Base-by-base conservation (phyloP, 352 stramenopile genomes). In the Globisporangium nagaii region DNA sequence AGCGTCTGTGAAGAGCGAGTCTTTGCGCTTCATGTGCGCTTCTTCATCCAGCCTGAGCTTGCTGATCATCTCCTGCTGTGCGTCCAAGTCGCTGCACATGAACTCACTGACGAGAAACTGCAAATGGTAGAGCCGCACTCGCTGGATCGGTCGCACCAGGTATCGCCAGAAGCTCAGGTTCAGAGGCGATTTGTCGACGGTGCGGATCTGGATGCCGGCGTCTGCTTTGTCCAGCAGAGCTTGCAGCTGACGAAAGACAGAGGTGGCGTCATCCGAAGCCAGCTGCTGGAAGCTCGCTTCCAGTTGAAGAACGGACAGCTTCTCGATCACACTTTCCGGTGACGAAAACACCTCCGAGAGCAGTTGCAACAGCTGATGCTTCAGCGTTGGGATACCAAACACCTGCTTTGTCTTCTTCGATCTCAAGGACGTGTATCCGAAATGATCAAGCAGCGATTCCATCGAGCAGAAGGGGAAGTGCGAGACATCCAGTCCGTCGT, bases 81-180 rank as follows among this genome's bases (percentile, higher is more conserved):
- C 19, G 6, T 24, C 7, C 0, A 22, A 20, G 31, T n/a, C 32
- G 12, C 12, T 36, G n/a, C 20, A 7, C 27, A 73, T 37, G 35
- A 73, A 76, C 2, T 53, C 48, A 19, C 58, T 43, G 4, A 68
- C 25, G 32, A 63, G 60, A 10, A 69, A 54, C 19, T 75, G 70
- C 6, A 73, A 35, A 4, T 62, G 55, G 47, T 70, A 70, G 13
- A 81, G 34, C 10, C 73, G 52, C 0, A 65, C 30, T 9, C 73
- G 70, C 20, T 71, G 73, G 10, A 79, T 58, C 10, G 73, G 70
- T 5, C 65, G 55, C 5, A 79, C 53, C 39, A 84, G 50, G 11
- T 79, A 57, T 0, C 63, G 65, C 73, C 73, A 84, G 9, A 84
- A 50, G 35, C 51, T 73, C 28, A 77, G 47, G 11, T 71, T 35